Base-by-base conservation (phyloP, 2,329 filamentous ascomycete species). In the Alternaria triticimaculans region DNA sequence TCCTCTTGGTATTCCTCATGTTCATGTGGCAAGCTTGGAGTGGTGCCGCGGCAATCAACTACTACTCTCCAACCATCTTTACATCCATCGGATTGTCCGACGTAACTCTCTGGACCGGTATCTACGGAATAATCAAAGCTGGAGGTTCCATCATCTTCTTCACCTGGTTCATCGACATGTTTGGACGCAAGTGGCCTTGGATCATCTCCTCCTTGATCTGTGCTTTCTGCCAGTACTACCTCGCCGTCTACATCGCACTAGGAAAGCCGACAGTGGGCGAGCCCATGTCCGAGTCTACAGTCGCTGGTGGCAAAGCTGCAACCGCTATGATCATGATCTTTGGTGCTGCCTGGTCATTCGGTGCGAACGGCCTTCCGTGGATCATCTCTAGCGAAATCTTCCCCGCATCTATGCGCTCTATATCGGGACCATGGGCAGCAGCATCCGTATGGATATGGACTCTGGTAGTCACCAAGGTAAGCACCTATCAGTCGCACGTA, bases 371-470 rank as follows among this genome's bases (percentile, higher is more conserved):
- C 3, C 65, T 82, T 0, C 80, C 80, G 0, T 82, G 80, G 80
- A 82, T 83, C 63, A 79, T 82, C n/a, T 80, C 78, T 1, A 75
- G 80, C 2, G 81, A 83, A 65, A 83, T 82, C 23, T 82, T 83
- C 66, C 80, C 81, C 0, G 73, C 74, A 5, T 76, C 76, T 1
- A 68, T 82, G 18, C 73, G 81, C 6, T 78, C 75, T 18, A 74
- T 83, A 48, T 80, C 78, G 2, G 79, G 80, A 14, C 77, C 80
- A 1, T 81, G 74, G 62, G 77, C 76, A 5, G 77, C 73, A 4
- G 78, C 78, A 64, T 75, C 68, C 14, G 77, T 79, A 11, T 80
- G 78, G 77, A 76, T 80, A 6, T 80, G 78, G 77, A 80, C 79
- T 2, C 80, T 78, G 55, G 71, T 41, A 41, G 37, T 41, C 37